A percentile compares a stretch with the other conserved stretches of the same genome.
Conservation (phyloP, 768 basidiomycete genomes). For the Suillus decipiens region DNA sequence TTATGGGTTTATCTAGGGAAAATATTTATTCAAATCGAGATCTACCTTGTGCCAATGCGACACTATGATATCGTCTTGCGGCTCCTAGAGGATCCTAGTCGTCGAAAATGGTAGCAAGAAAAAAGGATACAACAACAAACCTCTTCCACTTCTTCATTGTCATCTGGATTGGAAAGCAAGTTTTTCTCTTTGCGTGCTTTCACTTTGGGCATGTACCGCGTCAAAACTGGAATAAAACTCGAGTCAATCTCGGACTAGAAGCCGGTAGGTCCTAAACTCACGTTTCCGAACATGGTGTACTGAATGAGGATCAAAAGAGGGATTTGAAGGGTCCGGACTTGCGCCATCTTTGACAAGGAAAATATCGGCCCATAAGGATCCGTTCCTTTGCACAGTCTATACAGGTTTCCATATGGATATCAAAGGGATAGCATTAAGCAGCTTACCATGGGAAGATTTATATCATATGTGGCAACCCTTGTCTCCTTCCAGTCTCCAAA, state of each 20-base stretch:
- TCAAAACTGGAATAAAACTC: conserved; percentile 65
- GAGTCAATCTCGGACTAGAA: conserved; percentile 10
- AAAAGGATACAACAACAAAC: conserved; percentile 32
- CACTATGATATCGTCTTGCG: conserved; percentile 59
- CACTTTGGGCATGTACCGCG: conserved; percentile 73
- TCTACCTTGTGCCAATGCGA: conserved; percentile 83
- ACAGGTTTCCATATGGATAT: conserved; percentile 7
- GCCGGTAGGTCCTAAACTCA: conserved; percentile 36
- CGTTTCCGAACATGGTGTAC: conserved; percentile 78
- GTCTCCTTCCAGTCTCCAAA: conserved; percentile 76
- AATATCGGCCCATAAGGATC: conserved; percentile 81
- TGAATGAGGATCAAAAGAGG: conserved; percentile 51
- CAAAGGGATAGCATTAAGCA: neutral
- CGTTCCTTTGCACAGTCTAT: conserved; percentile 78
- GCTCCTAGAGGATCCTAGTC: conserved; percentile 20
- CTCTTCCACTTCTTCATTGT: conserved; percentile 50
- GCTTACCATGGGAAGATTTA: conserved; percentile 70
- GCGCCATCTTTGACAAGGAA: conserved; percentile 69
- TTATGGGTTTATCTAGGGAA: conserved; percentile 11
- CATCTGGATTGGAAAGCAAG: conserved; percentile 54
- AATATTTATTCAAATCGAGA: conserved; percentile 14
- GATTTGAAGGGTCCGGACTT: conserved; percentile 61
- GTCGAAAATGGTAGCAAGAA: conserved; percentile 15
- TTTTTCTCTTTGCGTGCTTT: conserved; percentile 84
- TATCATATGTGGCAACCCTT: conserved; percentile 53